Percentiles rank a stretch among this genome's conserved stretches.
Evolutionary conservation across 2,329 filamentous ascomycete genomes (phyloP).

Genomic region (Dactylellina drechsleri): DNA sequence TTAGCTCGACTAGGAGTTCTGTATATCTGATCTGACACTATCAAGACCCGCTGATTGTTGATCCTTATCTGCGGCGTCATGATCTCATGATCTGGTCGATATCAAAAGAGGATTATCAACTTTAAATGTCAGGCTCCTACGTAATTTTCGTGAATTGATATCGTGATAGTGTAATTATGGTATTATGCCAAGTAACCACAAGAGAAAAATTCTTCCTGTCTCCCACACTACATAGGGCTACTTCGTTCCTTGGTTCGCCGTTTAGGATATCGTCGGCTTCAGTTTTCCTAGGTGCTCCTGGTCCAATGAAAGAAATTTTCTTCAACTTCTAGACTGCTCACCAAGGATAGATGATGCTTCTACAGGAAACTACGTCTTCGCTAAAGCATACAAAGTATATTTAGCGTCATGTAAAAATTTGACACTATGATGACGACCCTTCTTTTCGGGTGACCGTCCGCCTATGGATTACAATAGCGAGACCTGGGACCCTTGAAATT

Average conservation of each 20-base stretch:
- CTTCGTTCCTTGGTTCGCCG: slow-evolving; percentile 51
- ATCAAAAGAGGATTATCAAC: no score
- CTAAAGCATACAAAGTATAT: slow-evolving; percentile 45
- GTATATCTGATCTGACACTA: neutral
- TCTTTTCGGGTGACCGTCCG: slow-evolving; percentile 23
- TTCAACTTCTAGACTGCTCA: neutral
- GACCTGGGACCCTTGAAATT: slow-evolving; percentile 18
- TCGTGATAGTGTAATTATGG: slow-evolving; percentile 9
- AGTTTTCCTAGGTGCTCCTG: slow-evolving; percentile 4
- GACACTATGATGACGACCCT: slow-evolving; percentile 17
- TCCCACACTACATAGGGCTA: slow-evolving; percentile 20
- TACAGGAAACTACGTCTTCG: slow-evolving; percentile 40
- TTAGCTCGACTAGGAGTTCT: no score
- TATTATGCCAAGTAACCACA: slow-evolving; percentile 17
- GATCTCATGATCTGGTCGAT: neutral
- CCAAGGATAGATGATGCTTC: neutral
- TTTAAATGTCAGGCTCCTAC: neutral
- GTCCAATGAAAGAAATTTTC: slow-evolving; percentile 20
- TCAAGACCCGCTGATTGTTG: neutral
- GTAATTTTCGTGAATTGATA: neutral
- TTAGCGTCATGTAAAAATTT: slow-evolving; percentile 34
- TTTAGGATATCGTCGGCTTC: slow-evolving; percentile 51
- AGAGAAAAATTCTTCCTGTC: slow-evolving; percentile 23
- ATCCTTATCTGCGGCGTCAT: neutral
- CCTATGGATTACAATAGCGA: slow-evolving; percentile 5